Conservation (phyloP, 768 basidiomycete genomes). For the Myochromella boudieri region DNA sequence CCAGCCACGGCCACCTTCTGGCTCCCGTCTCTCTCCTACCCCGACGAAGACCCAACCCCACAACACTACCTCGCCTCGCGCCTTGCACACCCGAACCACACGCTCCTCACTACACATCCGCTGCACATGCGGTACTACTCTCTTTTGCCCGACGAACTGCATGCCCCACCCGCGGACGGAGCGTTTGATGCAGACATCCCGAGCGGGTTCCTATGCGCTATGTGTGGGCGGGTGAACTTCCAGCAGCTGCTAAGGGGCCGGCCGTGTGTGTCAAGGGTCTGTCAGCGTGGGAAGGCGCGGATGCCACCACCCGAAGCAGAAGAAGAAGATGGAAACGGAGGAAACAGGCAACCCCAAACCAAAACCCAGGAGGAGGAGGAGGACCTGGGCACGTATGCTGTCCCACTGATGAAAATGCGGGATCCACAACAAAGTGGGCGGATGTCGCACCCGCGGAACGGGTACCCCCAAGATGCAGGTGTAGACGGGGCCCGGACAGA, state of each 20-base stretch:
- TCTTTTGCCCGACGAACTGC: constrained; percentile 23
- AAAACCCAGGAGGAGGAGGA: not conserved
- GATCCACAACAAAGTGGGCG: constrained; percentile 34
- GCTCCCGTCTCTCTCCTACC: not conserved
- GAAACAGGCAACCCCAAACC: too few relatives aligned
- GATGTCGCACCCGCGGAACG: constrained; percentile 30
- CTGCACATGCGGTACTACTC: constrained; percentile 4
- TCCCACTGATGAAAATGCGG: constrained; percentile 29
- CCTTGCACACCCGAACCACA: constrained; percentile 19
- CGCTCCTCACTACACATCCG: not conserved
- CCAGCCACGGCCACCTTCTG: not conserved
- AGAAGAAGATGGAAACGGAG: not conserved
- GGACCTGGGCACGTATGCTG: constrained; percentile 20
- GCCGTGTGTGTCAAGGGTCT: constrained; percentile 27
- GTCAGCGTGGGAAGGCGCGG: not conserved
- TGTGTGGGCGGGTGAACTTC: constrained; percentile 50
- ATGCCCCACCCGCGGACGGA: constrained; percentile 25
- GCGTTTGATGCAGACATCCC: constrained; percentile 36
- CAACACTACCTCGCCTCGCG: constrained; percentile 20
- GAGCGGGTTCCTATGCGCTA: constrained; percentile 47
- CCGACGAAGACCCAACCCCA: constrained; percentile 19
- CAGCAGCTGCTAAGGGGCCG: constrained; percentile 46
- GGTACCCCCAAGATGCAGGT: constrained; percentile 20
- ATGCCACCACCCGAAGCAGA: not conserved
- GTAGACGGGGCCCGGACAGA: constrained; percentile 13